These are phyloP conservation scores for Drosera spatulata DNA, from an alignment of 179 eudicot genomes.

Conservation along the genomic window DNA sequence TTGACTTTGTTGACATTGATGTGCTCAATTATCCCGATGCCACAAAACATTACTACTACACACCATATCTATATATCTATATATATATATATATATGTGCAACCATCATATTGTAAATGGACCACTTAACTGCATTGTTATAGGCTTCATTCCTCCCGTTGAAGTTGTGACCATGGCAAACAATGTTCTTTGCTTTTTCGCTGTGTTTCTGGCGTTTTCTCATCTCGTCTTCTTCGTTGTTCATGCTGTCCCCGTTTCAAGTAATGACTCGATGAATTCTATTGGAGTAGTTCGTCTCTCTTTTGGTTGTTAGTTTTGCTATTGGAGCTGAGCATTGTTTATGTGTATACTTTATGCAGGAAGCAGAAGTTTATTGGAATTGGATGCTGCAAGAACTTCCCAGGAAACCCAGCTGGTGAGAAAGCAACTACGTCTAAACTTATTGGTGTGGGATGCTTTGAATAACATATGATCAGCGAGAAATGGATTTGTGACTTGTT, in stretches of 20 bases:
- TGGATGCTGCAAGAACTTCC: neutral
- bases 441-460: too few species aligned
- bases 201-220: slow-evolving; percentile 9
- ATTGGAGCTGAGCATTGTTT: neutral
- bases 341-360: neutral
- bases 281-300: neutral
- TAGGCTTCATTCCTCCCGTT: too few species aligned
- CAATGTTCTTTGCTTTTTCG: slow-evolving; percentile 8
- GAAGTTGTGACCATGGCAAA: slow-evolving; percentile 8
- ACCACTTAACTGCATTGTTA: too few species aligned
- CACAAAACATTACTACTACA: too few species aligned
- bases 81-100: too few species aligned
- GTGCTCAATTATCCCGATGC: too few species aligned
- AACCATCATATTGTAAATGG: too few species aligned
- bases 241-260: neutral
- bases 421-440: too few species aligned
- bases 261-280: neutral
- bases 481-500: too few species aligned
- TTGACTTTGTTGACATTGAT: too few species aligned
- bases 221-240: neutral
- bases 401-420: neutral
- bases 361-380: neutral
- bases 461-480: too few species aligned
- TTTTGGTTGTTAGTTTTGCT: neutral
- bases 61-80: too few species aligned